phyloP scores from a whole-genome alignment of 805 yeast genomes.

The Myxozyma kluyveri region DNA sequence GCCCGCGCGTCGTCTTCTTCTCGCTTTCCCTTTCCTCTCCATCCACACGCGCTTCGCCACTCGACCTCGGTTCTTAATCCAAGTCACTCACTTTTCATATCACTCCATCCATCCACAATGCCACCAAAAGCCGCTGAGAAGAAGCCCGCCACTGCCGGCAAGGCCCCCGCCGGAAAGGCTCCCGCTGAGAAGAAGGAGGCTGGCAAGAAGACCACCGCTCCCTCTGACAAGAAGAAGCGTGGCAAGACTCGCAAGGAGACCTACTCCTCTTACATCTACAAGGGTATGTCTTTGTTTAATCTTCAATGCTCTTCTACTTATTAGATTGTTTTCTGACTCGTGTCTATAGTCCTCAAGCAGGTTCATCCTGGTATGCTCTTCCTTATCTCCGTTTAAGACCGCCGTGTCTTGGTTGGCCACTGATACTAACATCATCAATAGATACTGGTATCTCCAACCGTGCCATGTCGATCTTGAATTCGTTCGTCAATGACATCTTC shows the following conservation, averaged over 20 bases:
- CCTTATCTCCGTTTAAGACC: slow-evolving; percentile 3
- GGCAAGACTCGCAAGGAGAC: slow-evolving; percentile 96
- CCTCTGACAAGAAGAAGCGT: slow-evolving; percentile 84
- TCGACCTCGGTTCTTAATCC: neutral
- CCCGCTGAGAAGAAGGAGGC: slow-evolving; percentile 94
- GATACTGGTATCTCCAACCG: slow-evolving; percentile 97
- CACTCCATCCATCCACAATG: slow-evolving; percentile 35
- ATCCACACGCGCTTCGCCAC: neutral
- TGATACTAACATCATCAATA: neutral
- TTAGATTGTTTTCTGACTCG: slow-evolving; percentile 6
- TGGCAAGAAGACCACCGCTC: slow-evolving; percentile 81
- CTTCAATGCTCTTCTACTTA: slow-evolving; percentile 1
- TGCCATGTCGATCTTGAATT: slow-evolving; percentile 98
- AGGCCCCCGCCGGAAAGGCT: slow-evolving; percentile 84
- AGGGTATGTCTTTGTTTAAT: slow-evolving; percentile 39
- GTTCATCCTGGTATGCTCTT: slow-evolving; percentile 73
- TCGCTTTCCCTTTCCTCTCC: neutral
- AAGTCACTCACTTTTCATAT: neutral
- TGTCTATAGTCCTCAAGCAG: slow-evolving; percentile 73
- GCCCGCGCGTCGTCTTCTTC: slow-evolving; percentile 4
- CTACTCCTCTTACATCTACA: slow-evolving; percentile 96
- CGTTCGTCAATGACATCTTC: slow-evolving; percentile 95
- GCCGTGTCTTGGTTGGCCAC: slow-evolving; percentile 6
- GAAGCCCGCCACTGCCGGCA: slow-evolving; percentile 52
- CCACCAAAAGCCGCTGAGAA: slow-evolving; percentile 55